These are phyloP conservation scores for Sarocladiaceae sp. DNA, from an alignment of 2,329 filamentous ascomycete species.

Conservation along the genomic window DNA sequence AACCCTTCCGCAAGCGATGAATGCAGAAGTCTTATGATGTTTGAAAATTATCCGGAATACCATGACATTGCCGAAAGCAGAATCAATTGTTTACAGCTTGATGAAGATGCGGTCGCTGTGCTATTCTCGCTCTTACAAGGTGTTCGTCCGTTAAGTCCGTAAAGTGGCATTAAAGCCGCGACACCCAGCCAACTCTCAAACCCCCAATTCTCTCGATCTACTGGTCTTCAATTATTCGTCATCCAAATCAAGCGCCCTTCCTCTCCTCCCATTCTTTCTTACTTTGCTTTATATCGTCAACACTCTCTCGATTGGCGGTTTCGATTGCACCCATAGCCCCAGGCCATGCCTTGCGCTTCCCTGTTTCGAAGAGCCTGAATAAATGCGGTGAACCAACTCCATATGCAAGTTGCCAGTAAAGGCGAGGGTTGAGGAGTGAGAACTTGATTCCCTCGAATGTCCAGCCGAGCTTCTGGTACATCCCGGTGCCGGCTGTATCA, in stretches of 20 bases:
- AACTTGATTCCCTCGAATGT: conserved; percentile 31
- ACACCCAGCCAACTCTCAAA: too few species aligned
- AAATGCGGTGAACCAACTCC: conserved; percentile 34
- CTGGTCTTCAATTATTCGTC: too few species aligned
- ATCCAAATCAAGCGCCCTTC: neutral
- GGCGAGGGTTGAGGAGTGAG: conserved; percentile 29
- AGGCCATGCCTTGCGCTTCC: conserved; percentile 31
- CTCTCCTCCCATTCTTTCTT: neutral
- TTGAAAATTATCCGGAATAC: too few species aligned
- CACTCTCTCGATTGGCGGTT: conserved; percentile 14
- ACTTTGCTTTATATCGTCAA: conserved; percentile 12
- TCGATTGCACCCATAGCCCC: conserved; percentile 27
- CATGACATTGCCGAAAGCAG: too few species aligned
- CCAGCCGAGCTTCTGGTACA: conserved; percentile 34
- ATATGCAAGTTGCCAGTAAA: conserved; percentile 30
- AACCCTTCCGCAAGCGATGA: too few species aligned
- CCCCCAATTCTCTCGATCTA: too few species aligned
- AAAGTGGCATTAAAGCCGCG: too few species aligned
- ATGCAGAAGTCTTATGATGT: too few species aligned
- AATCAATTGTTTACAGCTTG: too few species aligned
- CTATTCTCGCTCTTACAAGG: too few species aligned
- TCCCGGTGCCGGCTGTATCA: conserved; percentile 33
- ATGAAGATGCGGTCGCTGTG: too few species aligned
- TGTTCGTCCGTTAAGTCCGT: too few species aligned
- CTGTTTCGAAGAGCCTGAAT: conserved; percentile 33